Percentiles rank a stretch among this genome's conserved stretches.
Conservation (phyloP, 306 rosid species). For the Dryas octopetala region DNA sequence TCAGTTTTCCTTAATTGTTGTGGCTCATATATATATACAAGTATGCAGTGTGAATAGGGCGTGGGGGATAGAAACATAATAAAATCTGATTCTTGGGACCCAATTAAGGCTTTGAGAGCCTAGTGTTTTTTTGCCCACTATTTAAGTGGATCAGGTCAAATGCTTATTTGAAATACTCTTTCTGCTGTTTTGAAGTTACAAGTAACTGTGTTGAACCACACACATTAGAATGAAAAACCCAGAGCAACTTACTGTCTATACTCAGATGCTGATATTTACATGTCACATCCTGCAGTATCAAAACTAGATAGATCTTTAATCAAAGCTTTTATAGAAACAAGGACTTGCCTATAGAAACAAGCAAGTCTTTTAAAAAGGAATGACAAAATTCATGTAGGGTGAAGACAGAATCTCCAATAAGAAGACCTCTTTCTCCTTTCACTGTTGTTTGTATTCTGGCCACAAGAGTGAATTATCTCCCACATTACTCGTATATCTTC, state of each 20-base stretch:
- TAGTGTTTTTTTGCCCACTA: too few relatives aligned
- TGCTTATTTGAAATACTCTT: not conserved
- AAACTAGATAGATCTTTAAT: not conserved
- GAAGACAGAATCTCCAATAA: constrained; percentile 43
- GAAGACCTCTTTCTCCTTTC: constrained; percentile 29
- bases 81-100: not conserved
- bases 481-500: constrained; percentile 86
- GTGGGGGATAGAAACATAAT: not conserved
- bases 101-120: too few relatives aligned
- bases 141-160: not conserved
- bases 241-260: not conserved
- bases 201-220: not conserved
- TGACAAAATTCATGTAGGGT: constrained; percentile 33
- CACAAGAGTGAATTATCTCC: constrained; percentile 77
- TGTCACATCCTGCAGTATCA: constrained; percentile 2
- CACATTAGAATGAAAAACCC: not conserved
- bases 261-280: not conserved
- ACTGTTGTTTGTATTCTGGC: constrained; percentile 33
- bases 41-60: too few relatives aligned
- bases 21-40: too few relatives aligned
- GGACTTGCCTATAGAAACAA: too few relatives aligned
- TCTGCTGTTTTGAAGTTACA: not conserved
- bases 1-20: not conserved
- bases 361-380: not conserved
- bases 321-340: not conserved